These are phyloP conservation scores for Globisporangium radiosum DNA, from an alignment of 352 stramenopile genomes.

Conservation along the genomic window DNA sequence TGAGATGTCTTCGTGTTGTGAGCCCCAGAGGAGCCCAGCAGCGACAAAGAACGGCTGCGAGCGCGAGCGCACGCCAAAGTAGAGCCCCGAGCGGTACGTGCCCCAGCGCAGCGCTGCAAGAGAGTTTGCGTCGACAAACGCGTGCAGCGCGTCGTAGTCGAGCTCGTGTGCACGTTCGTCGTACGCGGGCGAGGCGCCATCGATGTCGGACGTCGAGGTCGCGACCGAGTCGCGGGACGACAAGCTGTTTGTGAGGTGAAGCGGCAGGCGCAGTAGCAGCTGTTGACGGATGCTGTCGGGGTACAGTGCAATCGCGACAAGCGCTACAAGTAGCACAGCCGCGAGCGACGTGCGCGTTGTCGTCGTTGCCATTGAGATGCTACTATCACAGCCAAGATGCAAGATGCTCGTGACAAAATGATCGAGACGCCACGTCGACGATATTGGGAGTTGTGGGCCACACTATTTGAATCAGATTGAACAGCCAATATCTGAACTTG, in stretches of 20 bases:
- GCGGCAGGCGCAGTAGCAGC: background rate
- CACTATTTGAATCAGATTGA: too few relatives aligned
- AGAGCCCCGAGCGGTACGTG: conserved; percentile 70
- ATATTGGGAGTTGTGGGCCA: too few relatives aligned
- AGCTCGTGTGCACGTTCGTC: conserved; percentile 8
- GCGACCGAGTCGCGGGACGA: too few relatives aligned
- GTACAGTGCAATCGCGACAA: background rate
- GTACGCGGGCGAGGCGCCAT: too few relatives aligned
- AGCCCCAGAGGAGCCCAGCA: conserved; percentile 66
- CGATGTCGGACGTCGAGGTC: too few relatives aligned
- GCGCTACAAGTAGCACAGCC: conserved; percentile 3
- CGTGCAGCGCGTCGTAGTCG: conserved; percentile 24
- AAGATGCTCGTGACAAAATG: too few relatives aligned
- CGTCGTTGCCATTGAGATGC: background rate
- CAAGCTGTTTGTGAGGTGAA: too few relatives aligned
- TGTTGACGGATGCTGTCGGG: background rate
- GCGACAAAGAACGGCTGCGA: conserved; percentile 57
- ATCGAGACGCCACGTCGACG: too few relatives aligned
- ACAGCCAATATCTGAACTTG: too few relatives aligned
- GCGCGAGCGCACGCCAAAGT: conserved; percentile 71
- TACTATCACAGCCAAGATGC: background rate
- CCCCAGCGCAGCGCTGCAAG: conserved; percentile 47
- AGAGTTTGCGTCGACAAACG: conserved; percentile 32
- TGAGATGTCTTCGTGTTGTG: conserved; percentile 59
- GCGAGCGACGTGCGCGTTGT: background rate